Base-by-base conservation (phyloP, 805 yeast genomes). In the Sugiyamaella floridensis region DNA sequence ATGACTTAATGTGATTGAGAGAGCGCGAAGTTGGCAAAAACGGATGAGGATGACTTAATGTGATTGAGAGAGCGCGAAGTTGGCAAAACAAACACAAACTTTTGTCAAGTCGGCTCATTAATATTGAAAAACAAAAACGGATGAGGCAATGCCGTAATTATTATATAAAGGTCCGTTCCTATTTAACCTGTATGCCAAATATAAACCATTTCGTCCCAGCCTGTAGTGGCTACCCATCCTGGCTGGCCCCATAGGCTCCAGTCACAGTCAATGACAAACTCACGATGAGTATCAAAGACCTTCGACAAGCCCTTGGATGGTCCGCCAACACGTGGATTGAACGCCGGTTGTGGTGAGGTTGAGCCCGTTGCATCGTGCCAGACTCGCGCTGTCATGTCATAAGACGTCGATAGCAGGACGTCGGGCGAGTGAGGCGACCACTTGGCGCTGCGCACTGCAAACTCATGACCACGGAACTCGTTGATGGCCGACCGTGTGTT, bases 171-270 rank as follows among this genome's bases (percentile, higher is more conserved):
- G 9, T 32, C 37, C n/a, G 37, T 32, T 32, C 12, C 37, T 32
- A 32, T 32, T 32, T 41, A 42, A 26, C 40, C 37, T 1, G 86
- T 80, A 60, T 86, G 89, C 95, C 96, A 93, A 7, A 93, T 78
- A 64, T 85, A 84, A 6, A 89, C 83, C 85, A 88, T 89, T 64
- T 92, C 96, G 71, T 92, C 99, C 96, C 97, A 92, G 1, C 96
- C 97, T 0, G 90, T 84, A 14, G 96, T 83, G 9, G 93, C 95
- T 15, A 85, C 89, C 89, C 93, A 90, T 1, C 97, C 97, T 1
- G 93, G 95, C 60, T 82, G 83, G 2, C 98, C 99, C 97, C 97
- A 92, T 49, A 93, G 69, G 58, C 95, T 85, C 86, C 96, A 93
- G 71, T 93, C 98, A 58, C 90, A 85, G 15, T 95, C 97, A 60